Base-by-base conservation (phyloP, 352 stramenopile species). In the Thalassiosira mediterranea region DNA sequence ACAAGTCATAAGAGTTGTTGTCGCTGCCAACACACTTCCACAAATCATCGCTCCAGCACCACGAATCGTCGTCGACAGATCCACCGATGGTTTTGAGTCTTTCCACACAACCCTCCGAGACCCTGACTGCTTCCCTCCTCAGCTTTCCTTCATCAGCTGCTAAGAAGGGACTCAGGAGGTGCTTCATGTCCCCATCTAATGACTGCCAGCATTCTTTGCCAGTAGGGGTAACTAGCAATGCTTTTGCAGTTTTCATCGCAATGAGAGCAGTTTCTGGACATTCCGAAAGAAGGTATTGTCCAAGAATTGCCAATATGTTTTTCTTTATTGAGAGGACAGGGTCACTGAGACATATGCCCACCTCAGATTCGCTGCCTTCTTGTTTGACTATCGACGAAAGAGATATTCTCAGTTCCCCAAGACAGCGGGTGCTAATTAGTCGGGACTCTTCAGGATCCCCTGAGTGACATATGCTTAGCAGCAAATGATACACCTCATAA, bases 41-140 rank as follows among this genome's bases (percentile, higher is more conserved):
- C 15, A 92, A 37, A 13, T 54, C 52, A 44, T 81, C 68, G 46
- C 75, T 75, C 84, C 84, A 93, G 52, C 88, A 93, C 85, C 88
- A 92, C 62, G 62, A 67, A 49, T 68, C 19, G 60, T 38, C 31
- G 46, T 71, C 47, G n/a, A 3, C 5, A 7, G 32, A 63, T 23
- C 57, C 48, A 25, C 48, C 65, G 17, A 69, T 62, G 17, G 38
- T 32, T 64, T 76, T 79, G 4, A 86, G 52, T 19, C 48, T 64
- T 28, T 79, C 48, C 1, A 79, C 46, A 21, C 68, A 81, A 48
- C 31, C 34, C 15, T 75, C 51, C 46, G 77, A 81, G 40, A 86
- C 46, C n/a, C 46, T 42, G 29, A 86, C 34, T 37, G 66, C 46
- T 48, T 79, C 72, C 44, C 42, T 79, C 34, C 66, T 46, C 46